phyloP scores from a whole-genome alignment of 345 rosid species.

The Euphorbia lathyris region DNA sequence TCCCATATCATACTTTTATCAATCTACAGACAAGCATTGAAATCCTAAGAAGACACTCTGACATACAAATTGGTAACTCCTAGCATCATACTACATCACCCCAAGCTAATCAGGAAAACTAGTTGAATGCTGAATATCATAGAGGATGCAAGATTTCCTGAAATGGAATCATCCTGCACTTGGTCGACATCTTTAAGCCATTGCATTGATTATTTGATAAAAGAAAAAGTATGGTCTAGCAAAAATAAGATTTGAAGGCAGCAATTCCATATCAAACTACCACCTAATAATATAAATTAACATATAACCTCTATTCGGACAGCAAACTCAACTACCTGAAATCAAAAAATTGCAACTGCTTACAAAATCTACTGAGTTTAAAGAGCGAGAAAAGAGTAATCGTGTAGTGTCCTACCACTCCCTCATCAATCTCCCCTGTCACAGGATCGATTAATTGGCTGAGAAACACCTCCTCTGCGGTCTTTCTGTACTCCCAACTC shows the following conservation, averaged over 20 bases:
- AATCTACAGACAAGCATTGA: neutral
- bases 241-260: neutral
- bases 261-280: neutral
- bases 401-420: slow-evolving; percentile 40
- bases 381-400: slow-evolving; percentile 11
- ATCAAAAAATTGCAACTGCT: neutral
- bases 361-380: slow-evolving; percentile 1
- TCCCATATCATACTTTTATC: too few species aligned
- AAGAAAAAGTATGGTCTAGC: neutral
- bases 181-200: neutral
- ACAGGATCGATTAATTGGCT: slow-evolving; percentile 44
- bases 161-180: neutral
- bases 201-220: neutral
- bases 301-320: slow-evolving; percentile 2
- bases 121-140: neutral
- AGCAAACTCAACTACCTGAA: neutral
- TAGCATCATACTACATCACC: neutral
- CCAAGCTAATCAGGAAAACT: neutral
- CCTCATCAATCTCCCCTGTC: slow-evolving; percentile 45
- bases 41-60: neutral
- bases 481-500: slow-evolving; percentile 35
- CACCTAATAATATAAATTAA: neutral
- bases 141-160: neutral
- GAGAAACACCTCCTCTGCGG: slow-evolving; percentile 39
- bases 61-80: neutral